Percentiles rank a stretch among this genome's conserved stretches.
These are phyloP conservation scores for Oenanthe sinensis DNA, from an alignment of 129 eudicot species.

Conservation along the genomic window DNA sequence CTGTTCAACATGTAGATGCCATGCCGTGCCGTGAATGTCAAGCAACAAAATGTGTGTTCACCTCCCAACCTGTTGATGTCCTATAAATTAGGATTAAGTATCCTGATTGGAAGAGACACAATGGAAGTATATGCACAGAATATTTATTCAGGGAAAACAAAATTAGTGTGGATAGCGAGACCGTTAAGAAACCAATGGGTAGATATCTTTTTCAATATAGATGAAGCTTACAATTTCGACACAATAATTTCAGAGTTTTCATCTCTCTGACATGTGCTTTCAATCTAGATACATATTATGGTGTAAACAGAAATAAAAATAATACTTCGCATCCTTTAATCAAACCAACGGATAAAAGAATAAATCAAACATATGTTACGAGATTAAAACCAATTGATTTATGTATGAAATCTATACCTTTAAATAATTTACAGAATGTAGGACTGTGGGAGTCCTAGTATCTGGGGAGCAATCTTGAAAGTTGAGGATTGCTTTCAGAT, in stretches of 20 bases:
- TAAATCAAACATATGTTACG: constrained; percentile 26
- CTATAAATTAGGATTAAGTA: not conserved
- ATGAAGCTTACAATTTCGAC: not conserved
- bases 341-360: constrained; percentile 25
- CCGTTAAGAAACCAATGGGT: not conserved
- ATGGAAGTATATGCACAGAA: not conserved
- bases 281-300: not conserved
- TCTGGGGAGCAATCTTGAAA: constrained; percentile 48
- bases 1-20: not conserved
- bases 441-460: constrained; percentile 27
- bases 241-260: not conserved
- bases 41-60: not conserved
- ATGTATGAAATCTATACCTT: constrained; percentile 14
- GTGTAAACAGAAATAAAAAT: not conserved
- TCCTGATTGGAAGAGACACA: not conserved
- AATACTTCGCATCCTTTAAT: not conserved
- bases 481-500: constrained; percentile 41
- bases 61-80: not conserved
- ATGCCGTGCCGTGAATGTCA: no score
- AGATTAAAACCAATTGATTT: not conserved
- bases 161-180: not conserved
- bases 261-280: not conserved
- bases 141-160: not conserved
- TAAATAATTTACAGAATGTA: constrained; percentile 25
- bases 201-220: not conserved